Evolutionary conservation across 306 rosid species (phyloP), one percentile per base, ranked within the genome.

Genomic region (Prunus kanzakura): DNA sequence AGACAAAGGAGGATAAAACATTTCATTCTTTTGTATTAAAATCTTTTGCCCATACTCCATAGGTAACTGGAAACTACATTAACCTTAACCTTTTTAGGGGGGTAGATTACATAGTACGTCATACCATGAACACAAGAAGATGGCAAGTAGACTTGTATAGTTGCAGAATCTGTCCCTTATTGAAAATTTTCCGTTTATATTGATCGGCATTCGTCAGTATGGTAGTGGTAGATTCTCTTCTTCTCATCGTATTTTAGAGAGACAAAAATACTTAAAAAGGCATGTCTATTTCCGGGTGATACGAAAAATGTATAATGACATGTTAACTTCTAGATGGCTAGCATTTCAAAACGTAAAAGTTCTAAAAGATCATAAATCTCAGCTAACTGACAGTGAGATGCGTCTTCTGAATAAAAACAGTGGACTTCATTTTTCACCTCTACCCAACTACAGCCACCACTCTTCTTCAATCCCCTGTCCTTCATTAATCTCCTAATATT

Each of bases 321-420:
- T 38, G 9, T 38, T 38, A 38, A 38, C 64, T 22, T 23, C 64
- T 35, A 11, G 22, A 32, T 71, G 19, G 29, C 57, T 43, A 23
- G 68, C 68, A 73, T 73, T 73, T 73, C 68, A 11, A 30, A 19
- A 4, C 14, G 22, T 46, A 61, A 3, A 16, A 73, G 69, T 45
- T 73, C 30, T 25, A 73, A 27, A 16, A 73, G 23, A 23, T 46
- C 69, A 10, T 47, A 15, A 60, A 46, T 61, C 55, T 45, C 58
- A 11, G 30, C 58, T 4, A 64, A 45, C 54, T 73, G 77, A 12
- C 56, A 61, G 77, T 73, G 77, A 45, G 69, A 45, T 74, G 47
- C 49, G 23, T 61, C 78, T 61, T 61, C 78, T 27, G 78, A 63
- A 64, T 61, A 23, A 45, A 73, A 61, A 73, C n/a, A 43, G 25